Percentiles rank a stretch among this genome's conserved stretches.
Conservation (phyloP, 2,329 filamentous ascomycete species). For the Phaeosphaeria sp. region DNA sequence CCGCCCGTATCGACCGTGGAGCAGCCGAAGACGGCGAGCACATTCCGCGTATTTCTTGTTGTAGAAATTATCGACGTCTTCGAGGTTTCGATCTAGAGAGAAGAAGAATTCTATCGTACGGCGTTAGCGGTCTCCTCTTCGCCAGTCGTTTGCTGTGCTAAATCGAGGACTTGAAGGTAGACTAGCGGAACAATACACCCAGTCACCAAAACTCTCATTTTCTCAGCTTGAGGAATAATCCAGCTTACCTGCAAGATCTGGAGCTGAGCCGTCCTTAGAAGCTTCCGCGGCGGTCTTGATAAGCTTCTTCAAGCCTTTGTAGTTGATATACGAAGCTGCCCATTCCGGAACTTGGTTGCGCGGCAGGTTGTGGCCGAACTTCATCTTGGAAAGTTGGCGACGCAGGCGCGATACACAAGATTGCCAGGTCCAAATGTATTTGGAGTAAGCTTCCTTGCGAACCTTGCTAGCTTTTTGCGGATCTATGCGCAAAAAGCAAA, state of each 20-base stretch:
- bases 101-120: conserved; percentile 84
- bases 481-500: conserved; percentile 18
- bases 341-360: conserved; percentile 88
- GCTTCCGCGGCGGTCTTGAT: conserved; percentile 80
- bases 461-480: conserved; percentile 11
- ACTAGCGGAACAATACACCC: background rate
- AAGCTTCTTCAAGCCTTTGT: conserved; percentile 92
- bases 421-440: background rate
- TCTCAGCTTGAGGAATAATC: background rate
- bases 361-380: conserved; percentile 66
- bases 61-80: conserved; percentile 96
- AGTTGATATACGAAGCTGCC: conserved; percentile 85
- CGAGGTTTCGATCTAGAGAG: conserved; percentile 92
- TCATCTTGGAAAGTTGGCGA: conserved; percentile 41
- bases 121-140: conserved; percentile 10
- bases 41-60: conserved; percentile 93
- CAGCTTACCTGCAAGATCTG: conserved; percentile 87
- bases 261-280: conserved; percentile 72
- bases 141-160: background rate
- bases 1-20: conserved; percentile 86
- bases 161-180: background rate
- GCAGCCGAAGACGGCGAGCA: conserved; percentile 80
- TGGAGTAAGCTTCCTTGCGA: background rate
- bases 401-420: background rate
- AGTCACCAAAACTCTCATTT: background rate